phyloP scores from a whole-genome alignment of 2,329 filamentous ascomycete species.

The Xylaria digitata region DNA sequence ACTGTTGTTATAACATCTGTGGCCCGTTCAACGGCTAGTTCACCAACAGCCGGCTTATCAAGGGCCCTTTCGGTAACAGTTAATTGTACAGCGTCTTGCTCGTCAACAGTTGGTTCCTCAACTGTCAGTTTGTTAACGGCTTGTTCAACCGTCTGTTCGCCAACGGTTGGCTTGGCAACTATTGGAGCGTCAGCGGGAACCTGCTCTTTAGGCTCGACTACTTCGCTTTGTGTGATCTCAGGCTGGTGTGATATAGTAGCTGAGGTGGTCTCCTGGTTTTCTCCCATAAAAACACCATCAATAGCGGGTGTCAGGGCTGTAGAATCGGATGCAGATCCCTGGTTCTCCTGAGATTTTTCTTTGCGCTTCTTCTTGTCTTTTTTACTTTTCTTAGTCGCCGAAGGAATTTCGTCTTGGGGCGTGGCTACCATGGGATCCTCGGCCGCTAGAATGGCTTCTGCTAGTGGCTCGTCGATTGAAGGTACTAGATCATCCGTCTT shows the following conservation, averaged over 20 bases:
- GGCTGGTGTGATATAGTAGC: neutral
- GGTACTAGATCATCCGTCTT: conserved; percentile 1
- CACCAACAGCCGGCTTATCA: neutral
- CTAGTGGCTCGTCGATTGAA: neutral
- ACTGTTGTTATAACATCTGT: neutral
- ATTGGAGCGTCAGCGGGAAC: neutral
- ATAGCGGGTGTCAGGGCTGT: conserved; percentile 23
- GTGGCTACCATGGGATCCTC: conserved; percentile 1
- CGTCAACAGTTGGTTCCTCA: neutral
- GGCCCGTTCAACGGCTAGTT: neutral
- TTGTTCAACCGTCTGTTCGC: neutral
- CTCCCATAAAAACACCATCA: neutral
- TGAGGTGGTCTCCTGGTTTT: conserved; percentile 1
- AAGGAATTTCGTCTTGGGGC: conserved; percentile 40
- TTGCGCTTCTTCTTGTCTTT: conserved; percentile 46
- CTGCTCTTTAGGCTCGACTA: conserved; percentile 21
- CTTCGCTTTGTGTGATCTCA: conserved; percentile 18
- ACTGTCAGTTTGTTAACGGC: neutral
- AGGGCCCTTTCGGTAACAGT: neutral
- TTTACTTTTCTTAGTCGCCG: conserved; percentile 48
- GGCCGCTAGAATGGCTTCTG: neutral
- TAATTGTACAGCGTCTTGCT: neutral
- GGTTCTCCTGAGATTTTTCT: conserved; percentile 38
- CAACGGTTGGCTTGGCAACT: neutral
- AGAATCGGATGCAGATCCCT: conserved; percentile 35